Evolutionary conservation across 331 rosid species (phyloP).

Genomic region (Malus hybrid): DNA sequence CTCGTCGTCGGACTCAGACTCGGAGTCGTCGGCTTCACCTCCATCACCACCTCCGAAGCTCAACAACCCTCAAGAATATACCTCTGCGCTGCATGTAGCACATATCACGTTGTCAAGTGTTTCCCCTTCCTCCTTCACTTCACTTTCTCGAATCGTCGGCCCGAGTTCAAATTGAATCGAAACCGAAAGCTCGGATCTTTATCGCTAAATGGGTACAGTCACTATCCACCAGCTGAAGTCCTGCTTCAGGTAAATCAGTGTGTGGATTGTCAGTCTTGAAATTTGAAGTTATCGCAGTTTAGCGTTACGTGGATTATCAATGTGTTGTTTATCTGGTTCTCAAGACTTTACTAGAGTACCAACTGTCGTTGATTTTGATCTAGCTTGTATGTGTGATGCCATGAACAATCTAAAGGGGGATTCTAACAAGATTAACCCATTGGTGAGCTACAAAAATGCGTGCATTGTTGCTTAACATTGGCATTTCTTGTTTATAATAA

Average conservation of each 20-base stretch:
- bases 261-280: not conserved
- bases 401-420: slow-evolving; percentile 79
- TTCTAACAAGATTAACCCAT: slow-evolving; percentile 74
- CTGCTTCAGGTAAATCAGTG: slow-evolving; percentile 63
- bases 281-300: not conserved
- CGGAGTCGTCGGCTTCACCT: too few species aligned
- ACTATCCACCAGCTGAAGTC: slow-evolving; percentile 55
- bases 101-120: too few species aligned
- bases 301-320: not conserved
- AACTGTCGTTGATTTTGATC: slow-evolving; percentile 62
- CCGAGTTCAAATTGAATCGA: too few species aligned
- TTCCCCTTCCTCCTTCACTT: too few species aligned
- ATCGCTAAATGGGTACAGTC: too few species aligned
- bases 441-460: slow-evolving; percentile 42
- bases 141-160: too few species aligned
- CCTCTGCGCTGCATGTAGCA: too few species aligned
- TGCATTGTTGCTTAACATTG: not conserved
- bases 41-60: too few species aligned
- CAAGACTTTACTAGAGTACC: slow-evolving; percentile 92
- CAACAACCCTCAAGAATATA: too few species aligned
- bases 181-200: too few species aligned
- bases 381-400: slow-evolving; percentile 86
- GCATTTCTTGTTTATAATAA: not conserved
- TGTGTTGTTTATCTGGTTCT: slow-evolving; percentile 15
- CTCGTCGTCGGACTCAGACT: too few species aligned